Base-by-base conservation (phyloP, 1,284 basidiomycete species). In the Entoloma clypeatum region DNA sequence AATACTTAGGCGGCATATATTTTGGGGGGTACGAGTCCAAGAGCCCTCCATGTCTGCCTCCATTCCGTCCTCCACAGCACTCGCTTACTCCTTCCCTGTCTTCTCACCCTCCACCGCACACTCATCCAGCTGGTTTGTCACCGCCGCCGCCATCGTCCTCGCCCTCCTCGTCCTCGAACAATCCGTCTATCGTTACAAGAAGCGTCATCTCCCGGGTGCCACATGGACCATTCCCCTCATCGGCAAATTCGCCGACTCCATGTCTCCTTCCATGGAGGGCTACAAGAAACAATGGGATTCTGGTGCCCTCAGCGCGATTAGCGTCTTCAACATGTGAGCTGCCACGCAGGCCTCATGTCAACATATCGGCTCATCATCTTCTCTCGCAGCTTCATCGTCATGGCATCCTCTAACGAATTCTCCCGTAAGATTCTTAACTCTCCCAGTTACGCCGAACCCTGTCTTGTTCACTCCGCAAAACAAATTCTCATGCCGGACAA, bases 221-320 rank as follows among this genome's bases (percentile, higher is more conserved):
- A 74, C 65, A 59, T 97, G 91, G 91, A 95, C 92, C 13, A 95
- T 97, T 48, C 93, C 93, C 18, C 56, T 97, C 56, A 95, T 97
- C 45, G 93, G 93, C 48, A 92, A 92, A 64, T 95, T 95, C 55
- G 79, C 84, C 8, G 89, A 95, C 61, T 93, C 89, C 11, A 68
- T 93, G 68, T 79, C 85, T 55, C 93, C 93, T 4, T 83, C 87
- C 3, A 76, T 96, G 72, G 87, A 92, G 60, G 79, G 79, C 37
- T 97, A 97, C 71, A 87, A 85, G 73, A 77, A 75, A 53, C 89
- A 92, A 58, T 95, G 92, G 92, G 72, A 86, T 56, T 81, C 85
- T 25, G 93, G 91, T 41, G 76, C 81, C 7, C 74, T 97, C 26
- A 87, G 85, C 52, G 90, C 82, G 9, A 70, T 94, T 46, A 92